Base-by-base conservation (phyloP, 805 yeast species). In the Myxozyma monticola region DNA sequence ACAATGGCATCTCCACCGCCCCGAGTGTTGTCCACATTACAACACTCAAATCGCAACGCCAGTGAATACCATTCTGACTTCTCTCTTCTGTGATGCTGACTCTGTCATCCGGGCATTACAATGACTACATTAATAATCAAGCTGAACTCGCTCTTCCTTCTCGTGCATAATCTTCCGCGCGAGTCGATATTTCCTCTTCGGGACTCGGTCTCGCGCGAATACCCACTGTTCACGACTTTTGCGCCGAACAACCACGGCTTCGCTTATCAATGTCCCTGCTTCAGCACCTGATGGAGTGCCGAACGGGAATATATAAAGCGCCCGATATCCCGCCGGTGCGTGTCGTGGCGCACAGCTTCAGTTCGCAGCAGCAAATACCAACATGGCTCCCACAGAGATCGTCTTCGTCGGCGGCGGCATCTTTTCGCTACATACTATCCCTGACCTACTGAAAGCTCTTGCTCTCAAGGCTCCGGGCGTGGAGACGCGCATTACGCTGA, bases 391-490 rank as follows among this genome's bases (percentile, higher is more conserved):
- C 4, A n/a, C 15, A 15, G 36, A 46, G 14, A 22, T 46, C 22
- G 50, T 46, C 26, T 24, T 46, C 12, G 35, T 46, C 21, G 50
- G 50, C 26, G 50, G 45, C 15, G 50, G 50, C 37, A 31, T 40
- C n/a, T 28, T 28, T 28, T 9, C 31, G 14, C 12, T 10, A 14
- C 31, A 28, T 28, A 28, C 14, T 28, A 28, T 28, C 14, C n/a
- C n/a, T n/a, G n/a, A n/a, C n/a, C n/a, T n/a, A n/a, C 38, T 46
- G n/a, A 36, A 33, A 10, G 41, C 38, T 17, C 25, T 36, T 17
- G 15, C 38, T 26, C 42, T 37, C 35, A 36, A 28, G 15, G 22
- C 42, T 5, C 29, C 51, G 18, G 36, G 28, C 21, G 35, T 25
- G 14, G 7, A 24, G 25, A 28, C 38, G 21, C 15, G 21, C 8